These are phyloP conservation scores for Hemileccinum impolitum DNA, from an alignment of 768 basidiomycete species.

Conservation along the genomic window DNA sequence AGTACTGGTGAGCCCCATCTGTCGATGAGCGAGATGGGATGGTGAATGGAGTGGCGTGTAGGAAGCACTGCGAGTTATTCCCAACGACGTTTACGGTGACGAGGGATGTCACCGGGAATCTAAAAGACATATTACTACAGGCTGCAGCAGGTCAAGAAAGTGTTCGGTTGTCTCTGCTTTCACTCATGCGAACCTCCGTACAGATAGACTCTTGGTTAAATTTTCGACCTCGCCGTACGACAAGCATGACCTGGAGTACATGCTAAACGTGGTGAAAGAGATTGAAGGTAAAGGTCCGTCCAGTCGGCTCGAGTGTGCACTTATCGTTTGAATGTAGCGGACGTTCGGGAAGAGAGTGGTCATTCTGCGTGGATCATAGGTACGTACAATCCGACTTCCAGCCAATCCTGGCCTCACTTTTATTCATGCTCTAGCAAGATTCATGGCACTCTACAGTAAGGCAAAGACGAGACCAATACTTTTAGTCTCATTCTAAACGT, in stretches of 20 bases:
- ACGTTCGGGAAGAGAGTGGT: constrained; percentile 5
- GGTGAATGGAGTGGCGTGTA: not conserved
- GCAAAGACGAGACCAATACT: not conserved
- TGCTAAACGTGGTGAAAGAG: constrained; percentile 29
- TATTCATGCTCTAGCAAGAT: constrained; percentile 17
- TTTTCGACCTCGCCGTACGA: constrained; percentile 32
- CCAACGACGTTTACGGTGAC: constrained; percentile 24
- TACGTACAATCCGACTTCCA: not conserved
- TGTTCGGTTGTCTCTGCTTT: not conserved
- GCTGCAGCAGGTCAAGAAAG: constrained; percentile 26
- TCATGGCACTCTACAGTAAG: constrained; percentile 31
- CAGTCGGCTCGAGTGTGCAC: not conserved
- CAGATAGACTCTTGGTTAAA: constrained; percentile 30
- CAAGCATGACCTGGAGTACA: constrained; percentile 21
- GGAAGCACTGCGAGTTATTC: constrained; percentile 32
- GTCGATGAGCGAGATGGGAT: not conserved
- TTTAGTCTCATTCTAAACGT: not conserved
- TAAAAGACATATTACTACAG: constrained; percentile 25
- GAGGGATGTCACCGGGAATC: constrained; percentile 11
- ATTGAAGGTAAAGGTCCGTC: constrained; percentile 16
- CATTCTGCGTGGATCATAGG: constrained; percentile 28
- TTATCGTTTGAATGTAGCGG: constrained; percentile 5
- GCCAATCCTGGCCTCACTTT: constrained; percentile 2
- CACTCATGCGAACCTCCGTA: not conserved
- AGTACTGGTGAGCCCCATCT: constrained; percentile 25